Percentiles rank a stretch among this genome's conserved stretches.
Conservation (phyloP, 257 asterid species). For the Salvia miltiorrhiza region DNA sequence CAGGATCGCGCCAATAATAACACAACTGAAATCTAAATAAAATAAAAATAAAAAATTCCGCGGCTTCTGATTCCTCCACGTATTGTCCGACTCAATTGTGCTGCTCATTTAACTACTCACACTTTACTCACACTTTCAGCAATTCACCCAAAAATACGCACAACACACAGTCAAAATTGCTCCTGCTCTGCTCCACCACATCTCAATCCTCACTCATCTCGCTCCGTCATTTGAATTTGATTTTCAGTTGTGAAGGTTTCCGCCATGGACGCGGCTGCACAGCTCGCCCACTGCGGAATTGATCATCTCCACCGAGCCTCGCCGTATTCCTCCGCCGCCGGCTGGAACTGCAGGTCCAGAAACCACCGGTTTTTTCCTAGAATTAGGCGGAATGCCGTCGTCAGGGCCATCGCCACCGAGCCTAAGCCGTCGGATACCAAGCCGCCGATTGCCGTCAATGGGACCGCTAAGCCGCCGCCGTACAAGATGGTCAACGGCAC, state of each 20-base stretch:
- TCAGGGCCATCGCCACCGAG: constrained; percentile 81
- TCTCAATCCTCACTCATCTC: neutral
- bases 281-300: constrained; percentile 72
- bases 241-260: constrained; percentile 19
- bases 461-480: constrained; percentile 40
- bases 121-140: constrained; percentile 14
- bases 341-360: constrained; percentile 13
- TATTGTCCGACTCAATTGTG: constrained; percentile 17
- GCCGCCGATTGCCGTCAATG: constrained; percentile 39
- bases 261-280: constrained; percentile 90
- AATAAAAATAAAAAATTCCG: neutral
- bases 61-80: constrained; percentile 54
- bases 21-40: neutral
- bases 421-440: constrained; percentile 61
- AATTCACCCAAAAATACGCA: neutral
- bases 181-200: neutral
- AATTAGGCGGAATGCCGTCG: constrained; percentile 39
- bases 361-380: constrained; percentile 28
- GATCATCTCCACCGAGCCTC: constrained; percentile 47
- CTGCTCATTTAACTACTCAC: constrained; percentile 10
- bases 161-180: neutral
- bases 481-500: constrained; percentile 59
- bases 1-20: constrained; percentile 29
- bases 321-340: constrained; percentile 12
- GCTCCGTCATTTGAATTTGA: constrained; percentile 4